These are phyloP conservation scores for Chaetomium sp. DNA, from an alignment of 2,329 filamentous ascomycete species.

Conservation along the genomic window DNA sequence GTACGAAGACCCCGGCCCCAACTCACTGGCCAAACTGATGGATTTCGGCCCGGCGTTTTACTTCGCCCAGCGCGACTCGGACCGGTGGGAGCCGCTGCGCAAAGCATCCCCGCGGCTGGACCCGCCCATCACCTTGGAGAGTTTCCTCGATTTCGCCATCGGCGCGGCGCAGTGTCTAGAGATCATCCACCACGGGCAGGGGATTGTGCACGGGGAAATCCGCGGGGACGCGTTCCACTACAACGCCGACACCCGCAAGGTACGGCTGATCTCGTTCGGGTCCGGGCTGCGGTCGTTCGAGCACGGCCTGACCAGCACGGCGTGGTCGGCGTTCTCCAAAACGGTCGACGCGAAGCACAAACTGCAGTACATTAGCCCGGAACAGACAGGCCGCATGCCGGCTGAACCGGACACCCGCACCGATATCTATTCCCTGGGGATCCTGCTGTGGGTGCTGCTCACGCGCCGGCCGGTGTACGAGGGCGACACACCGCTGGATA, in stretches of 20 bases:
- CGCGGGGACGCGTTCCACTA: conserved; percentile 88
- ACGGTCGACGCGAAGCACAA: conserved; percentile 85
- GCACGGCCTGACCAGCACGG: conserved; percentile 76
- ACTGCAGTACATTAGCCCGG: conserved; percentile 84
- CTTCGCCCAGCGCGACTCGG: conserved; percentile 45
- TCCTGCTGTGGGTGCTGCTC: conserved; percentile 81
- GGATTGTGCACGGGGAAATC: conserved; percentile 85
- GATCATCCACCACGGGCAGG: conserved; percentile 81
- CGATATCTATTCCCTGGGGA: conserved; percentile 87
- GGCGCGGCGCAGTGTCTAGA: conserved; percentile 81
- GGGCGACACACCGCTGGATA: conserved; percentile 74
- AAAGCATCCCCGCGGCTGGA: conserved; percentile 43
- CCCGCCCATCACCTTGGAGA: conserved; percentile 60
- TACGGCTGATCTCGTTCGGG: conserved; percentile 79
- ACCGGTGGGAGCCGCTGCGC: conserved; percentile 41
- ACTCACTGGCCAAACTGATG: conserved; percentile 63
- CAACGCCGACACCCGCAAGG: conserved; percentile 60
- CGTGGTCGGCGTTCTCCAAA: conserved; percentile 77
- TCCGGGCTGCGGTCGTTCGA: conserved; percentile 85
- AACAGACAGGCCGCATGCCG: conserved; percentile 89
- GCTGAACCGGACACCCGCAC: conserved; percentile 87
- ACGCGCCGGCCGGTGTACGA: conserved; percentile 75
- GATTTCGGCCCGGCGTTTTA: conserved; percentile 74
- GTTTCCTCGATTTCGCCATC: conserved; percentile 86
- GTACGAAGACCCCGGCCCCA: conserved; percentile 70